Base-by-base conservation (phyloP, 2,329 filamentous ascomycete species). In the Atkinsonella texensis region DNA sequence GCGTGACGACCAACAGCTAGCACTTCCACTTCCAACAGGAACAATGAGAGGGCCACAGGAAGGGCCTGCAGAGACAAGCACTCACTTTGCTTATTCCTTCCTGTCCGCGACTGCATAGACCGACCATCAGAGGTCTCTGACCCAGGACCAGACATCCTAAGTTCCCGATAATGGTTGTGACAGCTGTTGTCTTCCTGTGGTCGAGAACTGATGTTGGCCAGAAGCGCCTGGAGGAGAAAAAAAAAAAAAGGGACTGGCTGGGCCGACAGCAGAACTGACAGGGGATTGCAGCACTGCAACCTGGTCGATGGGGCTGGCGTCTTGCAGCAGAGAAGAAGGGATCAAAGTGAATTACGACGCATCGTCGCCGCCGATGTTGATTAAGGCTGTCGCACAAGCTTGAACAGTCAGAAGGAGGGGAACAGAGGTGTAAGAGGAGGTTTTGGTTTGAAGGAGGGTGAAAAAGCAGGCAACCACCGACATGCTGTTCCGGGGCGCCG, bases 1-100 rank as follows among this genome's bases (percentile, higher is more conserved):
- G 46, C 23, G 31, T 46, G 46, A 49, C 33, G 41, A 48, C 46
- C 46, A 32, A 48, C 20, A 41, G 46, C 46, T 13, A 38, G 39
- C 32, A 50, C 20, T 39, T n/a, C 33, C 40, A 45, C 18, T 31
- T 20, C 17, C 42, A 38, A 39, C n/a, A 41, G 39, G 23, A 49
- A 51, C 28, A n/a, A 13, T 17, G 20, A 38, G 38, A 46, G 31
- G 39, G 33, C 31, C 5, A 17, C 12, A 32, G 39, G 43, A 39
- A 4, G 41, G 43, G 20, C 18, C 40, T 9, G 53, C 42, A 31
- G 47, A 57, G 51, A 50, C 47, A 38, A 53, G 53, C 53, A 53
- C 85, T 82, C 76, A 89, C 87, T 81, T 71, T 93, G 87, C 65
- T 90, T 90, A 64, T 74, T 83, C 65, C 87, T 79, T 61, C 87